phyloP scores from a whole-genome alignment of 169 alveolate species.

The Sarcocystis neurona region DNA sequence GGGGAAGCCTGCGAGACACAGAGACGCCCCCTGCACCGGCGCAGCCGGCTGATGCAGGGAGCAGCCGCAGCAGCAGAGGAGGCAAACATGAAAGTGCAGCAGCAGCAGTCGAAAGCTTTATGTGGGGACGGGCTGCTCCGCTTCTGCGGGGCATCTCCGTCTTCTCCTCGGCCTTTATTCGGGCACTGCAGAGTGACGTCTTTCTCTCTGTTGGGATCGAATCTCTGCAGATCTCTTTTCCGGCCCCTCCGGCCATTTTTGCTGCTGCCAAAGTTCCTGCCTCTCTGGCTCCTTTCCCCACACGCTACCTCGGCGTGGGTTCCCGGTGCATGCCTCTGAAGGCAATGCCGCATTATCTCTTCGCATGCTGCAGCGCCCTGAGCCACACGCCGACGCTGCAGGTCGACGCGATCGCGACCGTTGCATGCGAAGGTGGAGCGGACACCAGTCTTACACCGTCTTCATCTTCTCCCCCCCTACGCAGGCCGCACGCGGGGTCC shows the following conservation, averaged over 20 bases:
- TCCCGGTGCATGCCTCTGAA: conserved; percentile 11
- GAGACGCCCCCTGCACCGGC: not conserved
- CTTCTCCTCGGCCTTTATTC: conserved; percentile 5
- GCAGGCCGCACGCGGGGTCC: not conserved
- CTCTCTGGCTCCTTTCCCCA: conserved; percentile 11
- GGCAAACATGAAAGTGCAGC: not conserved
- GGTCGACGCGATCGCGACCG: not conserved
- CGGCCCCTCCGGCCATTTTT: conserved; percentile 5
- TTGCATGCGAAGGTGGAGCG: not conserved
- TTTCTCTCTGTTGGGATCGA: conserved; percentile 47
- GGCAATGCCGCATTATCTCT: conserved; percentile 1
- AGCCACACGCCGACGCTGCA: conserved; percentile 7
- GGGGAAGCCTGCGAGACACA: not conserved
- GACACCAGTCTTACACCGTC: not conserved
- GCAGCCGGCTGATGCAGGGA: not conserved
- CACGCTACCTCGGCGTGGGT: not conserved
- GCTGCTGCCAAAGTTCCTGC: conserved; percentile 23
- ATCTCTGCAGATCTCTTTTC: conserved; percentile 55
- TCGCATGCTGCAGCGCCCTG: conserved; percentile 17
- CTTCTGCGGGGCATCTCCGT: not conserved
- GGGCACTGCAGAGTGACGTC: not conserved
- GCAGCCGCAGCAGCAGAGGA: not conserved
- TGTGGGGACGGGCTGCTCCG: conserved; percentile 2
- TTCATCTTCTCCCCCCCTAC: not conserved
- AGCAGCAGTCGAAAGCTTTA: not conserved